Conservation (phyloP, 495 filamentous ascomycete species). For the Xylaria scruposa region DNA sequence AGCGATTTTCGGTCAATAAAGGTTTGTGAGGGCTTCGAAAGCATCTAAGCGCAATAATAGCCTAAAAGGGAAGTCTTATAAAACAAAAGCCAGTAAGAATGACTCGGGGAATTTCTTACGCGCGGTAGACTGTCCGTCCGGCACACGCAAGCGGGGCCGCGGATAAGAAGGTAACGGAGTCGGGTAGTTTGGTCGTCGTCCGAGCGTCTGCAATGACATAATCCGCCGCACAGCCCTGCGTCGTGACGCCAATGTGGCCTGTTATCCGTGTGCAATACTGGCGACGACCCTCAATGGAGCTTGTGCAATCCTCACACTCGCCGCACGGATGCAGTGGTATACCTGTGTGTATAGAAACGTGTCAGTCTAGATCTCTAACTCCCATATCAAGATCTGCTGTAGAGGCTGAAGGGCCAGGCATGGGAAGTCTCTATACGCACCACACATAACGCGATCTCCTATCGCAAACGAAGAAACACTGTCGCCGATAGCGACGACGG, state of each 20-base stretch:
- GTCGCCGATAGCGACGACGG: slow-evolving; percentile 56
- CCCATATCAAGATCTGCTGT: too few species aligned
- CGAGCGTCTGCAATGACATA: slow-evolving; percentile 58
- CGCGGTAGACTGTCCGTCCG: slow-evolving; percentile 61
- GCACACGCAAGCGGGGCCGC: slow-evolving; percentile 66
- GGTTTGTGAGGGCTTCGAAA: neutral
- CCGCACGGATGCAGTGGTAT: slow-evolving; percentile 56
- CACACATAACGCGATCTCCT: slow-evolving; percentile 47
- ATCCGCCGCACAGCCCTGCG: slow-evolving; percentile 61
- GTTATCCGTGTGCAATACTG: slow-evolving; percentile 53
- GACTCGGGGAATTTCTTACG: slow-evolving; percentile 6
- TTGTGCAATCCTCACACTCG: slow-evolving; percentile 48
- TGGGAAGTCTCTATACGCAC: neutral
- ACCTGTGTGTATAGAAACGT: neutral
- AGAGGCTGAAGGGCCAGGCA: too few species aligned
- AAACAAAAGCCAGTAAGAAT: neutral
- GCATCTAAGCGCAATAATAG: neutral
- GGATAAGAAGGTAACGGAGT: slow-evolving; percentile 52
- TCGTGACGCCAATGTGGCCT: slow-evolving; percentile 51
- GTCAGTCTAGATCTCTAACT: neutral
- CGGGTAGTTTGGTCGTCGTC: slow-evolving; percentile 52
- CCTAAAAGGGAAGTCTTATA: neutral
- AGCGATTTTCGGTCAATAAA: neutral
- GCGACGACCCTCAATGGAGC: slow-evolving; percentile 43
- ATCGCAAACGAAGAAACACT: slow-evolving; percentile 47